Evolutionary conservation across 1,284 basidiomycete species (phyloP).

Genomic region (Apiotrichum mycotoxinovorans): DNA sequence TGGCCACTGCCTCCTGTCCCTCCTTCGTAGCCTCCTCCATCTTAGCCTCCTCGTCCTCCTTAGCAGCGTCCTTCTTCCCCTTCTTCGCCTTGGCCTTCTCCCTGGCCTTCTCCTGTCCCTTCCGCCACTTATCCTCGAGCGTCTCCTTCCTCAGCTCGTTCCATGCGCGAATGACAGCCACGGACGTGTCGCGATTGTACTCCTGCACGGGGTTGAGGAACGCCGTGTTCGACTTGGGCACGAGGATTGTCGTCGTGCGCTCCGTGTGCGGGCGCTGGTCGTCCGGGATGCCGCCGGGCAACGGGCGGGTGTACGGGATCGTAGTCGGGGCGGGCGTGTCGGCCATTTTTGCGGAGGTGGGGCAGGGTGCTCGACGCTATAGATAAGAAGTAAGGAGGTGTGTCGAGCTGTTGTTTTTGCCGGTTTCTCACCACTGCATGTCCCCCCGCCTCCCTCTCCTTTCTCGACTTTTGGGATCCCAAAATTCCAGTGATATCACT

Average conservation of each 20-base stretch:
- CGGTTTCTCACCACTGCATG: background rate
- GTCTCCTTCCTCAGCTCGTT: conserved; percentile 56
- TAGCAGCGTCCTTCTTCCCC: conserved; percentile 8
- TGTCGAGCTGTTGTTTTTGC: background rate
- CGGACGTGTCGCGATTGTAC: conserved; percentile 92
- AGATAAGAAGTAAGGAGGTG: background rate
- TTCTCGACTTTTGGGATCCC: too few species aligned
- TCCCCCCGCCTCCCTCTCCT: too few species aligned
- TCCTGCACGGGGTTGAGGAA: conserved; percentile 98
- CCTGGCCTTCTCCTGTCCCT: conserved; percentile 31
- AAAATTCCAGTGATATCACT: background rate
- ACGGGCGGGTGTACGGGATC: conserved; percentile 37
- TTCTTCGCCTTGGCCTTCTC: conserved; percentile 18
- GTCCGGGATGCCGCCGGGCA: conserved; percentile 57
- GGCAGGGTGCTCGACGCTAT: background rate
- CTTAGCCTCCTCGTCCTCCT: too few species aligned
- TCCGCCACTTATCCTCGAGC: conserved; percentile 55
- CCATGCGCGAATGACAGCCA: conserved; percentile 78
- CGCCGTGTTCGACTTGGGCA: conserved; percentile 70
- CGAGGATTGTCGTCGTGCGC: conserved; percentile 75
- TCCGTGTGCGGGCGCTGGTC: conserved; percentile 79
- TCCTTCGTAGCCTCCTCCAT: conserved; percentile 5
- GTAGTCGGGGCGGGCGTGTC: background rate
- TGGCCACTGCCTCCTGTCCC: conserved; percentile 9
- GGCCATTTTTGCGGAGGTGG: conserved; percentile 6